Evolutionary conservation across 139 green algal species (phyloP).

Genomic region (Mesotaenium endlicherianum): DNA sequence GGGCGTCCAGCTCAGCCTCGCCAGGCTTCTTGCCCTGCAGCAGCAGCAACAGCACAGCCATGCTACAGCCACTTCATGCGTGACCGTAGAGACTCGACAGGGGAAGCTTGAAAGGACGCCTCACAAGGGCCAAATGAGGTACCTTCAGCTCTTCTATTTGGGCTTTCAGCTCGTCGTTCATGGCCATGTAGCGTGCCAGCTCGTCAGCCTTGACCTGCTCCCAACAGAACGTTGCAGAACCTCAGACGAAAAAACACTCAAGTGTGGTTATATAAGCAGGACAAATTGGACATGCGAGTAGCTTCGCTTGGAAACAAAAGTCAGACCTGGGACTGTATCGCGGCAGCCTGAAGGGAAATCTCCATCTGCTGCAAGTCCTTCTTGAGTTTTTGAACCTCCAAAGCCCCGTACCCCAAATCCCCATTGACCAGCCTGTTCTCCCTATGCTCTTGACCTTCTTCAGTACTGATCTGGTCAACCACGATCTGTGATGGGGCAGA

Average conservation of each 20-base stretch:
- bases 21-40: constrained; percentile 14
- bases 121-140: too few relatives aligned
- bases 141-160: constrained; percentile 20
- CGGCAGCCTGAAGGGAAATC: constrained; percentile 29
- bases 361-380: constrained; percentile 26
- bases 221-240: neutral
- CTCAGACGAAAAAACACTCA: neutral
- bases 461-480: too few relatives aligned
- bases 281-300: neutral
- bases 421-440: neutral
- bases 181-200: constrained; percentile 8
- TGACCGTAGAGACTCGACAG: too few relatives aligned
- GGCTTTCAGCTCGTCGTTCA: constrained; percentile 33
- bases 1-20: constrained; percentile 41
- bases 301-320: neutral
- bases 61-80: too few relatives aligned
- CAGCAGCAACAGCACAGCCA: neutral
- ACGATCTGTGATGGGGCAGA: too few relatives aligned
- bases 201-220: constrained; percentile 47
- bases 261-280: neutral
- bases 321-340: constrained; percentile 36
- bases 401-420: neutral
- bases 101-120: too few relatives aligned
- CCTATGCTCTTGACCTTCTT: neutral
- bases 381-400: neutral